phyloP scores from a whole-genome alignment of 306 rosid species.

The Malus orientalis region DNA sequence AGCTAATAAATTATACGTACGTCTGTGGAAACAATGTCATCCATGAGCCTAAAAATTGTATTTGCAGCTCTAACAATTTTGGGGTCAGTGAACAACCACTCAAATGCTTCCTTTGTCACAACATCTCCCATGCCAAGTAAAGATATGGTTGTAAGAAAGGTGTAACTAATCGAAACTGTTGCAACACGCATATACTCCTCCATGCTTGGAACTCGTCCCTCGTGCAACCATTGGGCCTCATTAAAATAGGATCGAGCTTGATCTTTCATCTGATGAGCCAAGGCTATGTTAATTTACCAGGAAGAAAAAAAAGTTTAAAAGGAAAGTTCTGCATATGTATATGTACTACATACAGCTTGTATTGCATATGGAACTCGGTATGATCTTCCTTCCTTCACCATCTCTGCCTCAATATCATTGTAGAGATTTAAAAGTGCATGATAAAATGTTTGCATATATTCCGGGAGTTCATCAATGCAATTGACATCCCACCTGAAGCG shows the following conservation, averaged over 20 bases:
- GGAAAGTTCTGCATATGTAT: not conserved
- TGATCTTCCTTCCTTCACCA: conserved; percentile 6
- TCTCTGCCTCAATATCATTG: conserved; percentile 16
- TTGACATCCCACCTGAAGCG: conserved; percentile 23
- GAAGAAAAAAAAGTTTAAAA: too few relatives aligned
- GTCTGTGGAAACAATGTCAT: not conserved
- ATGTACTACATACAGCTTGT: conserved; percentile 5
- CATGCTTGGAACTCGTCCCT: conserved; percentile 16
- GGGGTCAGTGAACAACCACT: not conserved
- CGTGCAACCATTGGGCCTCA: conserved; percentile 34
- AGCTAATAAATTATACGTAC: not conserved
- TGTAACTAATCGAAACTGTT: not conserved
- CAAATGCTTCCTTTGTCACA: conserved; percentile 4
- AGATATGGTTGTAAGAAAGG: not conserved
- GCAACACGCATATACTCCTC: conserved; percentile 25
- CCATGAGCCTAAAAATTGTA: conserved; percentile 9
- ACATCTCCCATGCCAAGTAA: conserved; percentile 13
- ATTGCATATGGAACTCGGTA: conserved; percentile 10
- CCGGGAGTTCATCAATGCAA: conserved; percentile 10
- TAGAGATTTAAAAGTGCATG: not conserved
- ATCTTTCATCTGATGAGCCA: not conserved
- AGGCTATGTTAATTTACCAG: not conserved
- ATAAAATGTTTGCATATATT: conserved; percentile 15
- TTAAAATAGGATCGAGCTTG: conserved; percentile 7
- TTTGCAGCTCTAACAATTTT: conserved; percentile 3